A percentile compares a stretch with the other conserved stretches of the same genome.
These are phyloP conservation scores for Rhodomyrtus tomentosa DNA, from an alignment of 345 rosid species.

Conservation along the genomic window DNA sequence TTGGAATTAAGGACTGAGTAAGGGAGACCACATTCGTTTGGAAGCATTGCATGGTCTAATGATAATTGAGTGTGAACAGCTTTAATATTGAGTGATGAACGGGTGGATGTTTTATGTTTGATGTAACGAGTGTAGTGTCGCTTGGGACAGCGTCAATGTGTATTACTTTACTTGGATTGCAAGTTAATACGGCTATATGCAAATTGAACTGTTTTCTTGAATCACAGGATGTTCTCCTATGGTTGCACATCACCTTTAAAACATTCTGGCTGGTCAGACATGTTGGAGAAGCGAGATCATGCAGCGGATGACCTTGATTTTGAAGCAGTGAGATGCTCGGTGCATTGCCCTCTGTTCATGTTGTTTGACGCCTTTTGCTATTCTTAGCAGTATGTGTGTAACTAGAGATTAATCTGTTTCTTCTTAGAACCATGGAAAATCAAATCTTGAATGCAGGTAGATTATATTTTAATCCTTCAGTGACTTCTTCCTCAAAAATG, in stretches of 20 bases:
- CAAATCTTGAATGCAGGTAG: neutral
- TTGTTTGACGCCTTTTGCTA: neutral
- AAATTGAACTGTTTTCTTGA: neutral
- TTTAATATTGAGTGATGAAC: neutral
- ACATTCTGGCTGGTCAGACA: constrained; percentile 17
- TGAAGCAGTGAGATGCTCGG: constrained; percentile 36
- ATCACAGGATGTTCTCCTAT: constrained; percentile 16
- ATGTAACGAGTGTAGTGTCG: neutral
- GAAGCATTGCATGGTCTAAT: neutral
- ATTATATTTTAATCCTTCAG: neutral
- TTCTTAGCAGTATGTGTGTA: neutral
- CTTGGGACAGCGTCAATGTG: neutral
- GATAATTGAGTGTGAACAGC: neutral
- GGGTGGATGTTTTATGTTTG: neutral
- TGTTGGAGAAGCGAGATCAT: constrained; percentile 12
- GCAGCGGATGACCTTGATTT: constrained; percentile 25
- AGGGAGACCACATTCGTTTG: neutral
- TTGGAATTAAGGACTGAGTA: neutral
- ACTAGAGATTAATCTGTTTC: neutral
- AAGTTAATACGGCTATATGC: neutral
- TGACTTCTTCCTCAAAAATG: neutral
- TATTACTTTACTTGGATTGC: neutral
- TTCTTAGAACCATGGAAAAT: neutral
- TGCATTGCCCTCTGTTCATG: neutral
- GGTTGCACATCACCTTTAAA: constrained; percentile 30